Base-by-base conservation (phyloP, 1,284 basidiomycete genomes). In the Thecaphora thlaspeos region DNA sequence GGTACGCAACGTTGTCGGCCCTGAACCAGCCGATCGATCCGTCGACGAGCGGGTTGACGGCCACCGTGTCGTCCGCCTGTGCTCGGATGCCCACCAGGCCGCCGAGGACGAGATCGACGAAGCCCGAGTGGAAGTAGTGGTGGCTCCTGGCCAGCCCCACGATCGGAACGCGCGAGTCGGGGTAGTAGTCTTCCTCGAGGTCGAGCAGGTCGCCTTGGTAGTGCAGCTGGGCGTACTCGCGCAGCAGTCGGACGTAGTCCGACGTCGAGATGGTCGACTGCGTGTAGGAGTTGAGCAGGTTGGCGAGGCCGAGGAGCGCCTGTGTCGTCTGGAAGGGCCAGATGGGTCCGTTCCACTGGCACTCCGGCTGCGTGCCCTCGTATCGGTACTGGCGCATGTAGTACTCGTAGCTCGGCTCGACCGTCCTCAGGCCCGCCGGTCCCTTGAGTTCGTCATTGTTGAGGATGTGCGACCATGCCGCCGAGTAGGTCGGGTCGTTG, bases 311-410 rank as follows among this genome's bases (percentile, higher is more conserved):
- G n/a, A 47, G 19, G 23, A 48, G 30, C 4, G 40, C 41, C 30
- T 51, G 48, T 14, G 48, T 51, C n/a, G 46, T 47, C 46, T 51
- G 48, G 22, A 47, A 51, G 12, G 48, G 48, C 48, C 48, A 51
- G 19, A 28, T 15, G 9, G 48, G 48, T 11, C 48, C 48, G 24
- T 51, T 51, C 48, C 48, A 51, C 41, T 51, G 48, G 26, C 48
- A 51, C 49, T 51, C 48, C 17, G 15, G 43, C 15, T n/a, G 4
- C 10, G 17, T 21, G 10, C 44, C 36, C 23, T 51, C 48, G 46
- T 51, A 51, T 3, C 48, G n/a, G 21, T 51, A 51, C 41, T 51
- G 48, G 9, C 24, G 22, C 48, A 51, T 51, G 46, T 51, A 51
- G 41, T 51, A 38, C 22, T 43, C 22, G 40, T 43, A 51, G 23